Conservation (phyloP, 2,329 filamentous ascomycete genomes). For the Hawksworthiomyces lignivorus region DNA sequence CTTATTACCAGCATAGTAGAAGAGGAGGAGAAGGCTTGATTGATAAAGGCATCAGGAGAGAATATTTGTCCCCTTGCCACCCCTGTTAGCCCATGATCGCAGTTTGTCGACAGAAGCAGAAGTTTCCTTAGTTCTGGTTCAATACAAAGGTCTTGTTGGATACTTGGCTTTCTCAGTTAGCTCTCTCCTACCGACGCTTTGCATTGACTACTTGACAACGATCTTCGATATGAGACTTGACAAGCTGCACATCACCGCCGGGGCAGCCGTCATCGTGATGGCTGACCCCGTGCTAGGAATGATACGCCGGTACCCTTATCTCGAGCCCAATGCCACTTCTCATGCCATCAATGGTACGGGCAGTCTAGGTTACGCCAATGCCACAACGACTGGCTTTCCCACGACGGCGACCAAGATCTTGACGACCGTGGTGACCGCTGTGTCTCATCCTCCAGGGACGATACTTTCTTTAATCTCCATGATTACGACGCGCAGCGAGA, state of each 20-base stretch:
- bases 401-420: constrained; percentile 1
- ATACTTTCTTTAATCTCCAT: constrained; percentile 8
- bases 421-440: constrained; percentile 8
- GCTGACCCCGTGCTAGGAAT: background rate
- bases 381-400: constrained; percentile 4
- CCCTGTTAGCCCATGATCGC: too few species aligned
- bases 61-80: too few species aligned
- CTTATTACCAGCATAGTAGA: too few species aligned
- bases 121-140: too few species aligned
- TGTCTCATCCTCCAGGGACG: constrained; percentile 8
- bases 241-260: background rate
- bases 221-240: background rate
- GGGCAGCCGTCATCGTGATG: background rate
- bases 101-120: too few species aligned
- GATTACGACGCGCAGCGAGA: constrained; percentile 8
- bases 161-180: too few species aligned
- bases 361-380: constrained; percentile 1
- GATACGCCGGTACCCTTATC: background rate
- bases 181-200: too few species aligned
- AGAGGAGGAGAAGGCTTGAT: background rate
- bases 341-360: background rate
- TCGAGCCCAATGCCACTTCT: constrained; percentile 3
- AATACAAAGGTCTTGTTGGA: too few species aligned
- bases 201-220: too few species aligned
- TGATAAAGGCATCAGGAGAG: too few species aligned